Evolutionary conservation across 257 asterid genomes (phyloP), one percentile per base, ranked within the genome.

Genomic region (Scutellaria galericulata): DNA sequence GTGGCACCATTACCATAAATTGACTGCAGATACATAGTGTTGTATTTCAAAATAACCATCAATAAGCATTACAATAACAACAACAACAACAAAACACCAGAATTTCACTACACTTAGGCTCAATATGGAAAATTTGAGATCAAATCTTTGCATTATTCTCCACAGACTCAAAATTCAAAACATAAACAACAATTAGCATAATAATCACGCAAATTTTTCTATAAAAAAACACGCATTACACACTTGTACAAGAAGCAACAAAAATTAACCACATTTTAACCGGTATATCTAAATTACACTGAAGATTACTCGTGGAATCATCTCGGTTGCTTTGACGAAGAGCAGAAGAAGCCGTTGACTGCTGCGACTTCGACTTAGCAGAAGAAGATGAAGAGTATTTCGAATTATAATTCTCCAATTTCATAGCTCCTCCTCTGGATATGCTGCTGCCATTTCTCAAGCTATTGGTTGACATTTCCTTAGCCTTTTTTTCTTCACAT

Each of bases 271-370:
- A 15, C 75, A 70, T 64, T 63, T 48, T 24, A 61, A 79, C n/a
- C 14, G 15, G 14, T 12, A 24, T 10, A 61, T n/a, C 56, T 10
- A 66, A 48, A 70, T 58, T 70, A 47, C 18, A 40, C 13, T 9
- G 53, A 42, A 60, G 11, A 44, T 37, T 68, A 86, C 89, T 85
- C 13, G 88, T 80, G 60, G 84, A 70, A 44, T 80, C 82, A 74
- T 81, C 86, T 18, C 84, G 79, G 80, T 84, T 81, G 74, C 79
- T 81, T 54, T 92, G 85, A 35, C 94, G 86, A n/a, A 66, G 71
- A 73, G 69, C 59, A 45, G 87, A 56, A 42, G 77, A 45, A 12
- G 81, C 40, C 48, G 79, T 52, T 5, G 82, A 57, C 14, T 72
- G 81, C 58, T 66, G 79, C 48, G 51, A 70, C 80, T 83, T 85